Percentiles rank a stretch among this genome's conserved stretches.
Conservation (phyloP, 768 basidiomycete species). For the Lactarius hatsudake region DNA sequence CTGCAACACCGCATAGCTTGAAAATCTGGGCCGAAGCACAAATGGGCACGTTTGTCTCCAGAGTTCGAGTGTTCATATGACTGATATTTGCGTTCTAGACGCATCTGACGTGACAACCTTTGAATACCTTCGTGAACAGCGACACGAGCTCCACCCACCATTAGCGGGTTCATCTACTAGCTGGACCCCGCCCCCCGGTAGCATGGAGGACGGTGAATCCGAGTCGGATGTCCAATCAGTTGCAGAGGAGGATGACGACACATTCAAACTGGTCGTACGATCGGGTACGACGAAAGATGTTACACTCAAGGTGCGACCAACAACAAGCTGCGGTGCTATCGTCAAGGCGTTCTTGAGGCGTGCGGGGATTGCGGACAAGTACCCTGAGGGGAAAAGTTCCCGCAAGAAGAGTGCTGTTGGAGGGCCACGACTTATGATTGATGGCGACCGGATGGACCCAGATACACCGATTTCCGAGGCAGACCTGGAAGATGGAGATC, state of each 20-base stretch:
- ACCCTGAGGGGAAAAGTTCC: conserved; percentile 38
- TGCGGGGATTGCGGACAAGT: conserved; percentile 56
- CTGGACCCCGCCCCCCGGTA: conserved; percentile 24
- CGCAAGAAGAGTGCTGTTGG: conserved; percentile 34
- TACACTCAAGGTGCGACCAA: conserved; percentile 64
- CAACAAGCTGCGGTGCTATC: conserved; percentile 74
- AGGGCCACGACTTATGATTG: conserved; percentile 55
- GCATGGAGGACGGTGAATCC: conserved; percentile 31
- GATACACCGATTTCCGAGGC: conserved; percentile 58
- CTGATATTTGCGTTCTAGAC: conserved; percentile 40
- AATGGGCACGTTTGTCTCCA: conserved; percentile 46
- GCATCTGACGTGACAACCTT: conserved; percentile 63
- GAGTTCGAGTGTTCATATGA: neutral
- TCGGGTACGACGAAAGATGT: conserved; percentile 56
- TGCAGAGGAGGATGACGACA: conserved; percentile 37
- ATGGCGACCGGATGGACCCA: conserved; percentile 69
- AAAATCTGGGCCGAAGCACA: conserved; percentile 67
- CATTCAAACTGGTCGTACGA: conserved; percentile 66
- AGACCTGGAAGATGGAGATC: conserved; percentile 77
- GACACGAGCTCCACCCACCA: conserved; percentile 28
- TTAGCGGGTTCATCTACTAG: conserved; percentile 20
- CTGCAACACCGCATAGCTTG: conserved; percentile 63
- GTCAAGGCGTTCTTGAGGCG: conserved; percentile 73
- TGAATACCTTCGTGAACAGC: conserved; percentile 55
- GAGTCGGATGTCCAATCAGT: conserved; percentile 28